Conservation (phyloP, 2,329 filamentous ascomycete species). For the Penicillium hesseltinei region DNA sequence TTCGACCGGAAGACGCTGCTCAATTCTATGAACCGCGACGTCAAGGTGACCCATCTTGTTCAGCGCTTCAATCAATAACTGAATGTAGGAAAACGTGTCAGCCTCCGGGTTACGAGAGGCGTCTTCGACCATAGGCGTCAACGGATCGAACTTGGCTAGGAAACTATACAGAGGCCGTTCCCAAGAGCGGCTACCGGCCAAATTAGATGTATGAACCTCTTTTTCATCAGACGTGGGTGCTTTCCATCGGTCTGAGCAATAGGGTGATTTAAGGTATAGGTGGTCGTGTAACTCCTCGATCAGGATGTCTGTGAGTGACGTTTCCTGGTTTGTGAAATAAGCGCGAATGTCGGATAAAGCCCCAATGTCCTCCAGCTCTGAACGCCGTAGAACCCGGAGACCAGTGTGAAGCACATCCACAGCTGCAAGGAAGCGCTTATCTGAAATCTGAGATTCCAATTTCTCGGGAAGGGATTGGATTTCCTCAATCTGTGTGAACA, state of each 20-base stretch:
- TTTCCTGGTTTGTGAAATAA: conserved; percentile 92
- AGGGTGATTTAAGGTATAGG: conserved; percentile 94
- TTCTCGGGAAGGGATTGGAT: conserved; percentile 86
- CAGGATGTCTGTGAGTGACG: conserved; percentile 84
- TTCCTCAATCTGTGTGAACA: conserved; percentile 80
- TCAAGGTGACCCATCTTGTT: conserved; percentile 87
- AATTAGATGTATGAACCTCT: conserved; percentile 29
- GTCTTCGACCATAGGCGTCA: conserved; percentile 70
- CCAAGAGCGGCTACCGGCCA: conserved; percentile 42
- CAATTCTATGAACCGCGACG: conserved; percentile 81
- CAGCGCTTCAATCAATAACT: conserved; percentile 80
- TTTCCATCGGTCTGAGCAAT: conserved; percentile 96
- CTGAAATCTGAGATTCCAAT: conserved; percentile 89
- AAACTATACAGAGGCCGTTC: conserved; percentile 58
- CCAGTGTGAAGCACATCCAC: conserved; percentile 90
- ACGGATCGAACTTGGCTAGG: conserved; percentile 56
- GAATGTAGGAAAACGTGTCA: conserved; percentile 92
- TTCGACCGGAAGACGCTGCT: conserved; percentile 89
- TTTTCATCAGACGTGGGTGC: conserved; percentile 53
- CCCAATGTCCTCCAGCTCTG: conserved; percentile 87
- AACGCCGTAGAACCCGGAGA: conserved; percentile 75
- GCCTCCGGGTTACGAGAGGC: conserved; percentile 89
- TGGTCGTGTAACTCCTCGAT: conserved; percentile 98
- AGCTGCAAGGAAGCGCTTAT: conserved; percentile 90
- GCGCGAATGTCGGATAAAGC: conserved; percentile 80